A percentile compares a stretch with the other conserved stretches of the same genome.
Evolutionary conservation across 1,139 yeast genomes (phyloP).

Genomic region (Debaryomycetaceae sp.): DNA sequence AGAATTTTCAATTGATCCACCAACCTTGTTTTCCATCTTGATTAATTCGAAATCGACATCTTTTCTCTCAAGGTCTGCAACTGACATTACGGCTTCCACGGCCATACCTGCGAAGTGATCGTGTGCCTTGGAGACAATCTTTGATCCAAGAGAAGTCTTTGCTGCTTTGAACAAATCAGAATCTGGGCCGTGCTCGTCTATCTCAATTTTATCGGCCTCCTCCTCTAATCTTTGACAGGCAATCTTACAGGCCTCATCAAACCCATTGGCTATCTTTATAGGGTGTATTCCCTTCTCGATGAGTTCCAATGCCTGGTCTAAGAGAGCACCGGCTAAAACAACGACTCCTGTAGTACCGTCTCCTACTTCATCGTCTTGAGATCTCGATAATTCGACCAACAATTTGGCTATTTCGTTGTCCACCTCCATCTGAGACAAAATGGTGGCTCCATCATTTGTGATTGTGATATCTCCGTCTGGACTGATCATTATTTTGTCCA

Average conservation of each 20-base stretch:
- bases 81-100: constrained; percentile 90
- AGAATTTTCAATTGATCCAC: constrained; percentile 89
- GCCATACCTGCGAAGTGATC: constrained; percentile 96
- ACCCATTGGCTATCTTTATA: constrained; percentile 93
- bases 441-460: constrained; percentile 98
- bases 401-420: constrained; percentile 95
- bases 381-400: constrained; percentile 86
- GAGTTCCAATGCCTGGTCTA: constrained; percentile 91
- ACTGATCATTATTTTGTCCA: constrained; percentile 86
- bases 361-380: constrained; percentile 98
- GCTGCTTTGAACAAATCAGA: constrained; percentile 80
- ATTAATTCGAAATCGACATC: constrained; percentile 97
- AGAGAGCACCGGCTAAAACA: constrained; percentile 87
- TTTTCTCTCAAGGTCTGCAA: constrained; percentile 85
- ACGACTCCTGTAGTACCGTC: constrained; percentile 99
- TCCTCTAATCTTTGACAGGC: constrained; percentile 76
- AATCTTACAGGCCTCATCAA: constrained; percentile 92
- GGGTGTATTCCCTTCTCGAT: constrained; percentile 98
- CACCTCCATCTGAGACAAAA: constrained; percentile 91
- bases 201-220: constrained; percentile 62
- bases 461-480: constrained; percentile 98
- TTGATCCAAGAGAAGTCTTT: constrained; percentile 90
- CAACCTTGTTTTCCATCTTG: constrained; percentile 92
- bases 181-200: constrained; percentile 45
- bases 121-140: constrained; percentile 91